Evolutionary conservation across 331 rosid species (phyloP), one percentile per base, ranked within the genome.

Genomic region (Cucumis variabilis): DNA sequence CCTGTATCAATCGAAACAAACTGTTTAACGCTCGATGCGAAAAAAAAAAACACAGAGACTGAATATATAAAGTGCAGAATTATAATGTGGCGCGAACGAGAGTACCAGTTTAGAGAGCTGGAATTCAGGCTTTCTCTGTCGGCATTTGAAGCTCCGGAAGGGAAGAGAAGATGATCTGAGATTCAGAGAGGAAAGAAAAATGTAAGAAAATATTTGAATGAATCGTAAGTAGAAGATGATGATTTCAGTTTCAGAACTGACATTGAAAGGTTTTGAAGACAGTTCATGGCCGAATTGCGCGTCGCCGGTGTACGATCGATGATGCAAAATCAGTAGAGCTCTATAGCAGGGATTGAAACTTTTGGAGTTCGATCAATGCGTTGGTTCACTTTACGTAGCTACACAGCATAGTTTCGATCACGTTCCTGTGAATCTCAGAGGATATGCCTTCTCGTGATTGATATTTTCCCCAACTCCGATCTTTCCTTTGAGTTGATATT

Each of bases 221-320:
- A 79, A 66, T 66, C 25, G 28, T 1, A 69, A 11, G 24, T 50
- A 21, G 46, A 2, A 30, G 51, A 55, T 27, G 53, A 30, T 21
- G 33, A 15, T 7, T 62, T 55, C 85, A 85, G 65, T 9, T 50
- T 55, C 78, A 63, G 2, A 48, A 41, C 92, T 62, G 48, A 90
- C 96, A 92, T 86, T 11, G 94, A 80, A 83, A 93, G 93, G 91
- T 86, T 93, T 86, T 90, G 95, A 81, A 96, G 96, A 91, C 94
- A 93, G 78, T 91, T 87, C 99, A 96, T 96, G 82, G 37, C 81
- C 63, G 82, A 51, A 83, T 25, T 60, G 86, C 77, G 73, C 58
- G 58, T 53, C 55, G 44, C 50, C 30, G 37, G 5, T 53, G 50
- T 16, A 24, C 84, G 9, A 21, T 37, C 84, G 9, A 21, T 37